Percentiles rank a stretch among this genome's conserved stretches.
Evolutionary conservation across 768 basidiomycete species (phyloP).

Genomic region (Leccinum imitatum): DNA sequence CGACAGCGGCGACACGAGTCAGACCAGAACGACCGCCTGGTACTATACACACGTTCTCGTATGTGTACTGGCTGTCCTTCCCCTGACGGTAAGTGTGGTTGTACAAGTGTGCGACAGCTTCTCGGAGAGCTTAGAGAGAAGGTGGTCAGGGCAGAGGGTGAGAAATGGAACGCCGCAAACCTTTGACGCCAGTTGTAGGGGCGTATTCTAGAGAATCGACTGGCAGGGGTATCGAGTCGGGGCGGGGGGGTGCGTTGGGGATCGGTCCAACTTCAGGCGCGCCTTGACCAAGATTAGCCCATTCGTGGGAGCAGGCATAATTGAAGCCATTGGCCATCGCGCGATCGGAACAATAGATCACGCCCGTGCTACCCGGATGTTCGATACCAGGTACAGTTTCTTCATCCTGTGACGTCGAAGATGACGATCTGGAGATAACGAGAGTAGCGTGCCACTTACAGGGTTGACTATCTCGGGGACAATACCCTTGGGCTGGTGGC

Average conservation of each 20-base stretch:
- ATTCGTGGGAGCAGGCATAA: conserved; percentile 73
- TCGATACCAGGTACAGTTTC: conserved; percentile 88
- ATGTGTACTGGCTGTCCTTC: conserved; percentile 83
- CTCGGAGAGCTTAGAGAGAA: conserved; percentile 60
- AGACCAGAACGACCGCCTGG: conserved; percentile 91
- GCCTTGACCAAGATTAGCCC: conserved; percentile 91
- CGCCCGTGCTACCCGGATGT: conserved; percentile 64
- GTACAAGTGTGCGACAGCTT: conserved; percentile 89
- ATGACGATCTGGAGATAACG: conserved; percentile 2
- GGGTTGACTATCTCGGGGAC: conserved; percentile 72
- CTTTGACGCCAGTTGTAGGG: conserved; percentile 89
- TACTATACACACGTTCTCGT: conserved; percentile 92
- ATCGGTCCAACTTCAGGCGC: conserved; percentile 88
- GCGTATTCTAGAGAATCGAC: conserved; percentile 84
- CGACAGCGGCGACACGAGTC: conserved; percentile 87
- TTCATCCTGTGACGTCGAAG: conserved; percentile 55
- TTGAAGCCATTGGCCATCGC: conserved; percentile 95
- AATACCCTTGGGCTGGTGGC: conserved; percentile 64
- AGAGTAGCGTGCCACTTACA: conserved; percentile 37
- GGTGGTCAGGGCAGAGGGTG: conserved; percentile 2
- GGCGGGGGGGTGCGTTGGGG: conserved; percentile 69
- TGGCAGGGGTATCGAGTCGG: conserved; percentile 61
- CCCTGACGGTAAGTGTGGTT: conserved; percentile 84
- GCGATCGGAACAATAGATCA: conserved; percentile 89
- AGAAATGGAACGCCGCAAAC: conserved; percentile 33